These are phyloP conservation scores for Phytophthora cactorum DNA, from an alignment of 352 stramenopile genomes.

Conservation along the genomic window DNA sequence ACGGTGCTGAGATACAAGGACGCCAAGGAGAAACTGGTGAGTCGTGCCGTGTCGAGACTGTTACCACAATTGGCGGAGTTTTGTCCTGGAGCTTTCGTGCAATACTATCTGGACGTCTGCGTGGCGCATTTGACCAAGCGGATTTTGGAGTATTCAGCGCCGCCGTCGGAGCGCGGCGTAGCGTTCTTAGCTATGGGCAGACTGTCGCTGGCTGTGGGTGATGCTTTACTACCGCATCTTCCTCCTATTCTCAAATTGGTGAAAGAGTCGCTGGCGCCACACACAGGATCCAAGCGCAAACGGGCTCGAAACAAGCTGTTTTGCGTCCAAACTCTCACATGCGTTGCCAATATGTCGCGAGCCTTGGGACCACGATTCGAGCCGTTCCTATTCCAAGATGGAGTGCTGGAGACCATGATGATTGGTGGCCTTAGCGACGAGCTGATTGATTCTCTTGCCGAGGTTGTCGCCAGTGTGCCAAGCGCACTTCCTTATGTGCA, in stretches of 20 bases:
- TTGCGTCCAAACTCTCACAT: constrained; percentile 85
- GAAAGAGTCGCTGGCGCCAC: constrained; percentile 71
- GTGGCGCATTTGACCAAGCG: constrained; percentile 88
- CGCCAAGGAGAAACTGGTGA: constrained; percentile 88
- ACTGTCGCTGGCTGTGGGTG: constrained; percentile 90
- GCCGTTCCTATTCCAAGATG: constrained; percentile 68
- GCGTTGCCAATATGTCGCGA: constrained; percentile 76
- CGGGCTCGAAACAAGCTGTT: constrained; percentile 79
- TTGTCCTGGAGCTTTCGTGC: constrained; percentile 93
- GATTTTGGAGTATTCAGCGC: constrained; percentile 63
- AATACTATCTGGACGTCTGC: constrained; percentile 91
- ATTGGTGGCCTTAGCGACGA: constrained; percentile 92
- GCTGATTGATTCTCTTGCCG: constrained; percentile 93
- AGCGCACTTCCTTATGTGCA: constrained; percentile 92
- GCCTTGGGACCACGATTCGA: constrained; percentile 71
- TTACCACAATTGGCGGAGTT: constrained; percentile 94
- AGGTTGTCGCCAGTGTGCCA: constrained; percentile 91
- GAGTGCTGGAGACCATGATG: constrained; percentile 88
- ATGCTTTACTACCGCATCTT: constrained; percentile 87
- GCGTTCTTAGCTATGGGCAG: constrained; percentile 94
- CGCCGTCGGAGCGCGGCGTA: constrained; percentile 69
- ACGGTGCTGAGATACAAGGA: constrained; percentile 94
- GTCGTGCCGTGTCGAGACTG: constrained; percentile 79
- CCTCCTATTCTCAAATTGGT: constrained; percentile 81
- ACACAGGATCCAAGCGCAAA: constrained; percentile 47